Percentiles rank a stretch among this genome's conserved stretches.
These are phyloP conservation scores for Fonsecaea monophora DNA, from an alignment of 2,329 filamentous ascomycete genomes.

Conservation along the genomic window DNA sequence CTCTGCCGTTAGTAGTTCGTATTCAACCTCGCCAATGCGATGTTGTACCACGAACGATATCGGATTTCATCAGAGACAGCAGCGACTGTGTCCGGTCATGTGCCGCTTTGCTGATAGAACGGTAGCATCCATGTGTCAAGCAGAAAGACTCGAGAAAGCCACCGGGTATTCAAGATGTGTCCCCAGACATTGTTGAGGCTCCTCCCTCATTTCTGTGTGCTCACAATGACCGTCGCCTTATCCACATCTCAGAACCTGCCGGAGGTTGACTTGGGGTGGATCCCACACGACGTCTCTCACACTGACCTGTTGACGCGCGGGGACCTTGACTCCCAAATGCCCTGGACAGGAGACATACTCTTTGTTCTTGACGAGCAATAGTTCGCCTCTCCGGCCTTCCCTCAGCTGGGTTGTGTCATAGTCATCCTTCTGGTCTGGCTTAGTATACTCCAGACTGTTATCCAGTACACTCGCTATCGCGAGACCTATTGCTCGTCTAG, in stretches of 20 bases:
- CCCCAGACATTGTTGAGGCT: neutral
- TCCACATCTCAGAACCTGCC: conserved; percentile 41
- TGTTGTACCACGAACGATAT: too few species aligned
- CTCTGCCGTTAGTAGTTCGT: too few species aligned
- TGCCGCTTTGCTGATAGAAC: too few species aligned
- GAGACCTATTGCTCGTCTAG: conserved; percentile 48
- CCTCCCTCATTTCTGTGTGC: neutral
- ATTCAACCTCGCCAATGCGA: too few species aligned
- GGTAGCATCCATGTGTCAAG: too few species aligned
- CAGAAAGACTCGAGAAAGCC: neutral
- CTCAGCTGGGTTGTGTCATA: conserved; percentile 30
- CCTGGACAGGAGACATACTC: conserved; percentile 43
- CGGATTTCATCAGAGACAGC: too few species aligned
- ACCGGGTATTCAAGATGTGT: neutral
- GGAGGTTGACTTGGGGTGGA: conserved; percentile 43
- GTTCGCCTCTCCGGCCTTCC: conserved; percentile 33
- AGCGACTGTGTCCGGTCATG: too few species aligned
- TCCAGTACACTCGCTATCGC: conserved; percentile 17
- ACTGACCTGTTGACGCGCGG: conserved; percentile 40
- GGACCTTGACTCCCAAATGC: conserved; percentile 31
- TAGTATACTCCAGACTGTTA: conserved; percentile 17
- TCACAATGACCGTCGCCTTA: neutral
- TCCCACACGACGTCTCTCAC: conserved; percentile 51
- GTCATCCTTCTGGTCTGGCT: conserved; percentile 42
- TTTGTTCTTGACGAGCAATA: conserved; percentile 42